These are phyloP conservation scores for Ustilago loliicola DNA, from an alignment of 1,284 basidiomycete genomes.

Conservation along the genomic window DNA sequence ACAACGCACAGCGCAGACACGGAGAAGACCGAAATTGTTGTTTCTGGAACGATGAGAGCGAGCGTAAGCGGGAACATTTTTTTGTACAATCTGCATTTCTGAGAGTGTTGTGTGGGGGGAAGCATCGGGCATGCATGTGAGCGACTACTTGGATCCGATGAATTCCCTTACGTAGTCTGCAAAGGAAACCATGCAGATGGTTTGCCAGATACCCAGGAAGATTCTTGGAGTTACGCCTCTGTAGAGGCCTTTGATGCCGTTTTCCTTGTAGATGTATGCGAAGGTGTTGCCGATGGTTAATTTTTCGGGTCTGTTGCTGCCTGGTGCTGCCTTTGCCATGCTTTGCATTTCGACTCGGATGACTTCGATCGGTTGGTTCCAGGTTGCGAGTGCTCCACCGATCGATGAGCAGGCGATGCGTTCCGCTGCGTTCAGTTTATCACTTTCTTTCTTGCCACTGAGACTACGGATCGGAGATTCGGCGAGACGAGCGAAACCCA, in stretches of 20 bases:
- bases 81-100: no score
- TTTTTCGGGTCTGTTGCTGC: slow-evolving; percentile 84
- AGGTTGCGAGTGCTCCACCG: slow-evolving; percentile 93
- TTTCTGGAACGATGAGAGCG: no score
- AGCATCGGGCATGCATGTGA: no score
- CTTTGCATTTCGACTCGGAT: slow-evolving; percentile 99
- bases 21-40: no score
- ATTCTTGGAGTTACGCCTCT: slow-evolving; percentile 97
- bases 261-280: slow-evolving; percentile 92
- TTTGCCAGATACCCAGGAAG: slow-evolving; percentile 95
- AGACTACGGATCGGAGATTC: slow-evolving; percentile 84
- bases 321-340: slow-evolving; percentile 84
- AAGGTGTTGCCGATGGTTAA: slow-evolving; percentile 89
- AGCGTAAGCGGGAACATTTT: no score
- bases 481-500: slow-evolving; percentile 95
- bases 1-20: no score
- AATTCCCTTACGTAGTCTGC: slow-evolving; percentile 83
- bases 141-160: slow-evolving; percentile 47
- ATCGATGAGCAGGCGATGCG: slow-evolving; percentile 91
- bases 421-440: slow-evolving; percentile 83
- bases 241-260: slow-evolving; percentile 96
- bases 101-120: no score
- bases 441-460: slow-evolving; percentile 80
- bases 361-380: slow-evolving; percentile 99
- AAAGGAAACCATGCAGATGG: slow-evolving; percentile 96